Evolutionary conservation across 192 early-diverging fungal genomes (phyloP).

Genomic region (Phycomyces nitens): DNA sequence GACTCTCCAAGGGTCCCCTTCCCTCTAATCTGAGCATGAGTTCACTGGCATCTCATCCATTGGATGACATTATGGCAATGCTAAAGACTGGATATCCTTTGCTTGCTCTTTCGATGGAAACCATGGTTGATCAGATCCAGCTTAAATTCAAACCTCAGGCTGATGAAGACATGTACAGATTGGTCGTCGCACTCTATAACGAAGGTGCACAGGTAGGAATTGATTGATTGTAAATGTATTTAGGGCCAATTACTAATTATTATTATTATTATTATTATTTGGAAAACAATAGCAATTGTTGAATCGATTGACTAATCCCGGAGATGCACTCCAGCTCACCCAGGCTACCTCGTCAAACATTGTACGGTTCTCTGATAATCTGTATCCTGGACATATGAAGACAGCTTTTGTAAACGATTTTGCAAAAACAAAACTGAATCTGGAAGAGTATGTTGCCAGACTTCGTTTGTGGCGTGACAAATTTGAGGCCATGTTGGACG

Average conservation of each 20-base stretch:
- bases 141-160: slow-evolving; percentile 88
- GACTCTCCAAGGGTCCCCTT: neutral
- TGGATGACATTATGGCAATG: slow-evolving; percentile 94
- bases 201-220: slow-evolving; percentile 79
- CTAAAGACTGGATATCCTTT: slow-evolving; percentile 95
- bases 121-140: slow-evolving; percentile 97
- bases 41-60: slow-evolving; percentile 52
- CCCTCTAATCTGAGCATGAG: neutral
- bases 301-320: slow-evolving; percentile 51
- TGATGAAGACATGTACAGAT: slow-evolving; percentile 96
- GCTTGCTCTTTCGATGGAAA: slow-evolving; percentile 93
- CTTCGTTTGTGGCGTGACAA: slow-evolving; percentile 93
- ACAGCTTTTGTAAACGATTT: slow-evolving; percentile 90
- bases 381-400: slow-evolving; percentile 74
- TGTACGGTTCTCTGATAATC: slow-evolving; percentile 81
- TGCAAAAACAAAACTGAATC: slow-evolving; percentile 80
- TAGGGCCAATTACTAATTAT: no score
- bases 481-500: slow-evolving; percentile 82
- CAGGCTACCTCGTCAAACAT: slow-evolving; percentile 77
- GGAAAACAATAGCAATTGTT: slow-evolving; percentile 66
- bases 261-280: no score
- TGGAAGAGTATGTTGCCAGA: slow-evolving; percentile 78
- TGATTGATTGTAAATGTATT: no score
- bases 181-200: slow-evolving; percentile 87
- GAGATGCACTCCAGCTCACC: slow-evolving; percentile 61